These are phyloP conservation scores for Volutella citrinella DNA, from an alignment of 2,329 filamentous ascomycete genomes.

Conservation along the genomic window DNA sequence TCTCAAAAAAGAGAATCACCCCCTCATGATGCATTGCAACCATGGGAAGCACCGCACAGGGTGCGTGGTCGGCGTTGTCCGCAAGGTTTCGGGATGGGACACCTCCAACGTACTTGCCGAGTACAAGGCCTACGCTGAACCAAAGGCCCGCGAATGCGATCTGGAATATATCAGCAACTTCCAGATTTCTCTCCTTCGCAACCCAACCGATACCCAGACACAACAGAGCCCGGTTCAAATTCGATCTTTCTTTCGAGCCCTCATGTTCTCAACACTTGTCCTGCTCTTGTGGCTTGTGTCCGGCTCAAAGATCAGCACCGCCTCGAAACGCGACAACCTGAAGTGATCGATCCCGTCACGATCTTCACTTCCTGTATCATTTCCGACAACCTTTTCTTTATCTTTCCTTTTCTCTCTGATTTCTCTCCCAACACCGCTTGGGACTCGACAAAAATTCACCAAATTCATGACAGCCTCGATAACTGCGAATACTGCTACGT, in stretches of 20 bases:
- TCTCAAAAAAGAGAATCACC: constrained; percentile 70
- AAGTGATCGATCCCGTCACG: not conserved
- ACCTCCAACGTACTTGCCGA: constrained; percentile 63
- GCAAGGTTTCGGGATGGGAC: constrained; percentile 69
- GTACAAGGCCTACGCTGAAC: constrained; percentile 64
- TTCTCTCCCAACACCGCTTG: too few species aligned
- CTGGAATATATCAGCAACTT: constrained; percentile 56
- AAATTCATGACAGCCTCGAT: constrained; percentile 9
- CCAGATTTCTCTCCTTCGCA: constrained; percentile 35
- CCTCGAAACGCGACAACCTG: constrained; percentile 12
- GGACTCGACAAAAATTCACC: too few species aligned
- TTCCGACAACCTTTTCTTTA: too few species aligned
- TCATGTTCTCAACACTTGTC: constrained; percentile 41
- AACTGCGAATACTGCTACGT: constrained; percentile 1
- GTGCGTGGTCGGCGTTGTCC: constrained; percentile 78
- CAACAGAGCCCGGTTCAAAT: constrained; percentile 24
- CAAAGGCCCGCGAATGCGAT: constrained; percentile 60
- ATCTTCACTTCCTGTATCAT: not conserved
- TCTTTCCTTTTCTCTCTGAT: too few species aligned
- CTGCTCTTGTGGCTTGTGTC: constrained; percentile 43
- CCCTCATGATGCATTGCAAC: constrained; percentile 87
- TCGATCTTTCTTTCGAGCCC: constrained; percentile 39
- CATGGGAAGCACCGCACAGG: constrained; percentile 93
- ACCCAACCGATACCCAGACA: constrained; percentile 7
- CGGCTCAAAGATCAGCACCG: constrained; percentile 27